A percentile compares a stretch with the other conserved stretches of the same genome.
phyloP scores from a whole-genome alignment of 1,284 basidiomycete genomes.

The Cryptococcus amylolentus region DNA sequence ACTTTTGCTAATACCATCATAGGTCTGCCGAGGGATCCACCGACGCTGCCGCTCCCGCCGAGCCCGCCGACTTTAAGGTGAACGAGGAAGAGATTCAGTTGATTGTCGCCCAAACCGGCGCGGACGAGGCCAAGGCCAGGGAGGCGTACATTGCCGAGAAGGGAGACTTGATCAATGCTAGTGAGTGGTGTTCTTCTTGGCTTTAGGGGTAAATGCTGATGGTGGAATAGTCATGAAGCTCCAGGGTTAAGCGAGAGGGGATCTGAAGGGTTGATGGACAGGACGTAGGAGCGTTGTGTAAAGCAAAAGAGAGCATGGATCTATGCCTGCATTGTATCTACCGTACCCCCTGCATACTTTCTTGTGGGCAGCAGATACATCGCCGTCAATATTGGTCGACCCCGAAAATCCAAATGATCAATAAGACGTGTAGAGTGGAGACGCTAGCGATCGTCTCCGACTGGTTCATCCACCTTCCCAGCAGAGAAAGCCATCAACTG shows the following conservation, averaged over 20 bases:
- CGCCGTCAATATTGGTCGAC: too few relatives aligned
- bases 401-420: too few relatives aligned
- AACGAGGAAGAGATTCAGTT: slow-evolving; percentile 94
- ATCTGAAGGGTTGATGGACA: not conserved
- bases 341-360: not conserved
- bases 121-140: slow-evolving; percentile 82
- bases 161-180: slow-evolving; percentile 90
- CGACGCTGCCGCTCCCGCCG: slow-evolving; percentile 56
- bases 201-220: not conserved
- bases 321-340: not conserved
- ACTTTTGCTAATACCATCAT: not conserved
- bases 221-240: not conserved
- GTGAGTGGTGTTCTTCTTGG: slow-evolving; percentile 56
- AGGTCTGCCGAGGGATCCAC: slow-evolving; percentile 57
- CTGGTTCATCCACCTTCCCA: too few relatives aligned
- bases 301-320: not conserved
- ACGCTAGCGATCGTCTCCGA: too few relatives aligned
- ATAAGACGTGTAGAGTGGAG: too few relatives aligned
- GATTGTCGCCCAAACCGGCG: slow-evolving; percentile 76
- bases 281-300: not conserved
- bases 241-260: not conserved
- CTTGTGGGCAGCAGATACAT: too few relatives aligned
- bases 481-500: too few relatives aligned
- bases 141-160: slow-evolving; percentile 80
- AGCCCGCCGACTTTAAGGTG: slow-evolving; percentile 68